Conservation (phyloP, 805 yeast genomes). For the Starmera dryadoides region DNA sequence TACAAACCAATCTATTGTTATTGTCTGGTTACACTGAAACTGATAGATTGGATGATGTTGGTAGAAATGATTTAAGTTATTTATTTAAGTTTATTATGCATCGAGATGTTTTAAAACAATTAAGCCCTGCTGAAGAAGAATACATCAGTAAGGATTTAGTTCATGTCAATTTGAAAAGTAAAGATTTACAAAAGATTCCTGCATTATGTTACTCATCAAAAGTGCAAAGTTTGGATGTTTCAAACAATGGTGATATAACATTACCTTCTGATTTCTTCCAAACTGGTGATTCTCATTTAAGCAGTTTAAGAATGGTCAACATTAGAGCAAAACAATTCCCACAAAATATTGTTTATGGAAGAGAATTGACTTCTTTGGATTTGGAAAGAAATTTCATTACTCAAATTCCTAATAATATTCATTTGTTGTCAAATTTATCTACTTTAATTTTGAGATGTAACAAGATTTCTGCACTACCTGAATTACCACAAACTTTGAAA, state of each 20-base stretch:
- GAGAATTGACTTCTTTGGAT: constrained; percentile 58
- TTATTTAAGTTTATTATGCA: constrained; percentile 75
- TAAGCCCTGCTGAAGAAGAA: constrained; percentile 66
- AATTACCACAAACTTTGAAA: constrained; percentile 44
- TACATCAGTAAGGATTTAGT: constrained; percentile 57
- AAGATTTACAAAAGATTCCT: constrained; percentile 79
- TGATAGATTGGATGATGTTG: constrained; percentile 73
- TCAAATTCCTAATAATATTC: constrained; percentile 49
- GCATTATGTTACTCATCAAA: constrained; percentile 76
- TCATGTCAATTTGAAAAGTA: constrained; percentile 63
- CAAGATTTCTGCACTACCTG: constrained; percentile 57
- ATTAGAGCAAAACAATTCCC: constrained; percentile 77
- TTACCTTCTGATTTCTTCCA: constrained; percentile 84
- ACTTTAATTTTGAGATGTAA: constrained; percentile 69
- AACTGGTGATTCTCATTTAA: constrained; percentile 60
- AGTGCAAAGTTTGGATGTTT: constrained; percentile 74
- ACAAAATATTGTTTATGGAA: constrained; percentile 59
- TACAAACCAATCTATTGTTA: constrained; percentile 65
- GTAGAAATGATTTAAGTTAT: constrained; percentile 77
- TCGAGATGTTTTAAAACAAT: constrained; percentile 50
- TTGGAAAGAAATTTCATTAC: constrained; percentile 74
- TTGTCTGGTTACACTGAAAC: constrained; percentile 72
- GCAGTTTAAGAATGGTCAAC: constrained; percentile 58
- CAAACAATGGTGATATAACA: constrained; percentile 79
- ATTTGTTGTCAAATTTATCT: constrained; percentile 45